These are phyloP conservation scores for Boeremia lycopersici DNA, from an alignment of 2,329 filamentous ascomycete species.

Conservation along the genomic window DNA sequence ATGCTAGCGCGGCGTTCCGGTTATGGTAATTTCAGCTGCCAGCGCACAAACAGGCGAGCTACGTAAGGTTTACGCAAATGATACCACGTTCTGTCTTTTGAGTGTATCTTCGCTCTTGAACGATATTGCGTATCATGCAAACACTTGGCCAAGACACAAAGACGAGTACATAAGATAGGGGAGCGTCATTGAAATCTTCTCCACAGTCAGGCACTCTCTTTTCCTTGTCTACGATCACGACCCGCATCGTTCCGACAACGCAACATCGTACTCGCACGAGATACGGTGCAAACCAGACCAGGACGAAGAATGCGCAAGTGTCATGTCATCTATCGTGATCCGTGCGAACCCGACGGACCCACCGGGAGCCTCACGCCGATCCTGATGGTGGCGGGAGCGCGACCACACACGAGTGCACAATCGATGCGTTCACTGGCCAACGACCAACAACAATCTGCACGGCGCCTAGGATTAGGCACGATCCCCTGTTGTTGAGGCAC, in stretches of 20 bases:
- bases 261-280: slow-evolving; percentile 7
- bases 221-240: slow-evolving; percentile 1
- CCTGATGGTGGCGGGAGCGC: slow-evolving; percentile 12
- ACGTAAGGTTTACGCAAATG: slow-evolving; percentile 5
- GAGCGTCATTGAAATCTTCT: not conserved
- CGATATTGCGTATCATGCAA: not conserved
- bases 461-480: not conserved
- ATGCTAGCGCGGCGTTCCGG: slow-evolving; percentile 2
- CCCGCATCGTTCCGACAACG: slow-evolving; percentile 3
- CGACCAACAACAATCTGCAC: not conserved
- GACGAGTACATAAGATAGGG: not conserved
- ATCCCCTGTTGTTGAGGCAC: not conserved
- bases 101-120: not conserved
- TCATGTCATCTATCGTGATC: slow-evolving; percentile 8
- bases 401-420: slow-evolving; percentile 1
- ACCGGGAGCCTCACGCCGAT: slow-evolving; percentile 19
- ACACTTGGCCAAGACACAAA: not conserved
- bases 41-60: not conserved
- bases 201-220: not conserved
- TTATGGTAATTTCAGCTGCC: not conserved
- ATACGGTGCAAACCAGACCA: slow-evolving; percentile 4
- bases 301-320: not conserved
- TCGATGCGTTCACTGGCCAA: slow-evolving; percentile 1
- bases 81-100: slow-evolving; percentile 7
- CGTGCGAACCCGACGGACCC: slow-evolving; percentile 8